Base-by-base conservation (phyloP, 2,329 filamentous ascomycete species). In the Aspergillus floridensis region DNA sequence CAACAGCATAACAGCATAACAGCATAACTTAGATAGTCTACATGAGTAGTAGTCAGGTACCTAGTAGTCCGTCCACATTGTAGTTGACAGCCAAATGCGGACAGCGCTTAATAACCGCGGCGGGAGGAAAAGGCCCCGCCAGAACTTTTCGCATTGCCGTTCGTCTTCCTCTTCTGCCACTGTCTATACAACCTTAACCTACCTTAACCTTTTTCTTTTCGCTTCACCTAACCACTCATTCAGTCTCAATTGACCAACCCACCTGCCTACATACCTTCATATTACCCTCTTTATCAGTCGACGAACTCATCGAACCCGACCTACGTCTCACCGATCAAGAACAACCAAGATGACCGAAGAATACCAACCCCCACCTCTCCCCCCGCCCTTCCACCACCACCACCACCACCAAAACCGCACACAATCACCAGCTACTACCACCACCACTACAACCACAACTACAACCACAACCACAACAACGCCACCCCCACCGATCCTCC, bases 401-500 rank as follows among this genome's bases (percentile, higher is more conserved):
- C 21, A 21, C 79, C 16, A 44, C 38, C 5, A 44, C 38, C 32
- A 22, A 22, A 3, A 35, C 11, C 26, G 26, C 26, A 29, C 26
- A 29, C 26, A 29, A 29, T 29, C 26, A 29, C 7, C 26, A 29
- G 26, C 26, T 29, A 35, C 12, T 10, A 35, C 14, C 11, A 54
- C 52, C 21, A 21, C 14, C 26, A 19, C 49, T 5, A 22, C 38
- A 7, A 24, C 19, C 22, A 35, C 32, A 11, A 35, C 14, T 1
- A 54, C 52, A 12, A 21, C 14, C 14, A 19, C 49, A 12, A 22
- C 38, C 7, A 26, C 19, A 12, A 10, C 12, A 29, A 84, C 84
- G 73, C 80, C 84, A 62, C 80, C 85, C 66, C 76, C 84, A 52
- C 86, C 91, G 63, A 76, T 73, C 52, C 89, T 96, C 70, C 86